A percentile compares a stretch with the other conserved stretches of the same genome.
Conservation (phyloP, 768 basidiomycete genomes). For the Leccinellum rugosiceps region DNA sequence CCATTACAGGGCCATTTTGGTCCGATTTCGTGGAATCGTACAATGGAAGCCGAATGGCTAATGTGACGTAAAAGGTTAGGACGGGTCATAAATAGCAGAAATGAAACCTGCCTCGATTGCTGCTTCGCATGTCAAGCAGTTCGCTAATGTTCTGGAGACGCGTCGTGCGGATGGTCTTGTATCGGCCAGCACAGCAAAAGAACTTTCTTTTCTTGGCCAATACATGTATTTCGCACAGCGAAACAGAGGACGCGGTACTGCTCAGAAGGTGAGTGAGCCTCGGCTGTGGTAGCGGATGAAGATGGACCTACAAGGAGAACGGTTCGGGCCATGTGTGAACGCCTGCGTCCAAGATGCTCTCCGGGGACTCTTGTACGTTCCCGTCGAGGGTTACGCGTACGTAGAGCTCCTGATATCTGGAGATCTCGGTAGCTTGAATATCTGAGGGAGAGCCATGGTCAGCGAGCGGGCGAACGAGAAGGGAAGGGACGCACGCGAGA, state of each 20-base stretch:
- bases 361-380: conserved; percentile 27
- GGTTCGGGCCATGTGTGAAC: conserved; percentile 30
- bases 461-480: not conserved
- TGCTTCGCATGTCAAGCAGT: conserved; percentile 26
- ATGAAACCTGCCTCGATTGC: conserved; percentile 30
- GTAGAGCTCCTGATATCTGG: conserved; percentile 25
- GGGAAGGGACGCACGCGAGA: conserved; percentile 22
- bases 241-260: conserved; percentile 19
- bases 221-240: conserved; percentile 28
- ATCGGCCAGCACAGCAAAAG: conserved; percentile 26
- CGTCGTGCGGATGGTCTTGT: conserved; percentile 29
- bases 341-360: conserved; percentile 24
- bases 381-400: conserved; percentile 27
- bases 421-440: conserved; percentile 20
- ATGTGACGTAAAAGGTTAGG: conserved; percentile 29
- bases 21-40: conserved; percentile 30
- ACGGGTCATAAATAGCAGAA: conserved; percentile 26
- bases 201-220: conserved; percentile 27
- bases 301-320: conserved; percentile 24
- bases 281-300: not conserved
- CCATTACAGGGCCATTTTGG: conserved; percentile 23
- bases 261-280: conserved; percentile 9
- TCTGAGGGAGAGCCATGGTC: conserved; percentile 9
- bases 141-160: conserved; percentile 22
- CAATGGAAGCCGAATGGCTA: conserved; percentile 32